phyloP scores from a whole-genome alignment of 768 basidiomycete genomes.

The Suillus spraguei region DNA sequence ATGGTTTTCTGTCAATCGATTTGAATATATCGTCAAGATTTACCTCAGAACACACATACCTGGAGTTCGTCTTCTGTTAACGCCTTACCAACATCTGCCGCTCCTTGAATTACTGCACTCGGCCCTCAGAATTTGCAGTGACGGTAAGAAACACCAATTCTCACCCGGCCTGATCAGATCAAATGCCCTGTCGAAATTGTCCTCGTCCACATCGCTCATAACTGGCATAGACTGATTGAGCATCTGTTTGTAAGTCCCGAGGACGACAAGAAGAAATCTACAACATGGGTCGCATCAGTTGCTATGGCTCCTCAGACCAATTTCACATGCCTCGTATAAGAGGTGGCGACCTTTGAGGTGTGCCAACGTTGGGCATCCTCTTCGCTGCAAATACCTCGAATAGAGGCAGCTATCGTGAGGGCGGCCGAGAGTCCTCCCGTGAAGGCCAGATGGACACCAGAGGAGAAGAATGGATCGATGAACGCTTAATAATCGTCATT shows the following conservation, averaged over 20 bases:
- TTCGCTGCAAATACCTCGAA: slow-evolving; percentile 33
- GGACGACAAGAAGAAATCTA: slow-evolving; percentile 64
- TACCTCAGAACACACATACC: not conserved
- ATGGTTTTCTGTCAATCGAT: not conserved
- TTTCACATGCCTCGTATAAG: slow-evolving; percentile 53
- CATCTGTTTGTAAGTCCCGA: slow-evolving; percentile 75
- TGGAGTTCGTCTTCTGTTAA: too few species aligned
- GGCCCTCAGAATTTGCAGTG: not conserved
- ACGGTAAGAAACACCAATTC: not conserved
- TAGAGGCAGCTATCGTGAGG: slow-evolving; percentile 55
- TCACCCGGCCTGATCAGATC: not conserved
- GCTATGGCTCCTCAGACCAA: not conserved
- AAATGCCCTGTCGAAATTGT: not conserved
- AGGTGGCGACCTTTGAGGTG: slow-evolving; percentile 54
- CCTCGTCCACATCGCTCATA: too few species aligned
- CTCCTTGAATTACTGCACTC: not conserved
- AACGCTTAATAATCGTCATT: not conserved
- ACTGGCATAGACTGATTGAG: slow-evolving; percentile 56
- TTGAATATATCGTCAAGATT: not conserved
- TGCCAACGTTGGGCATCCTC: slow-evolving; percentile 52
- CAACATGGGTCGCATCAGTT: not conserved
- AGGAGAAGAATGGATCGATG: slow-evolving; percentile 39
- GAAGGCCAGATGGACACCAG: slow-evolving; percentile 64
- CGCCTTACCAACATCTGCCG: not conserved
- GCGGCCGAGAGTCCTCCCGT: slow-evolving; percentile 64